These are phyloP conservation scores for Penicillium sp. DNA, from an alignment of 2,329 filamentous ascomycete species.

Conservation along the genomic window DNA sequence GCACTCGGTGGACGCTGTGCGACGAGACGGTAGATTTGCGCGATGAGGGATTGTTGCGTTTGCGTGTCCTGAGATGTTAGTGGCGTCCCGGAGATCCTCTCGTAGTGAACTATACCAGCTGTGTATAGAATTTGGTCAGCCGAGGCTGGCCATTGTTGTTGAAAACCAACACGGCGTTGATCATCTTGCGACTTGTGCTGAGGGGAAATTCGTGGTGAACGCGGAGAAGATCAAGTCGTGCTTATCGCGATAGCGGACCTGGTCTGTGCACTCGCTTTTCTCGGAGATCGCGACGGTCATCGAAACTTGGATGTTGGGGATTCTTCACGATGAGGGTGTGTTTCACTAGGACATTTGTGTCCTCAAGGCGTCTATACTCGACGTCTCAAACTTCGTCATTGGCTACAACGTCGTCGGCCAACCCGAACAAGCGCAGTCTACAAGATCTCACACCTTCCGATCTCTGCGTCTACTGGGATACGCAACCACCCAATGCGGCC, in stretches of 20 bases:
- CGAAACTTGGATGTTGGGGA: not conserved
- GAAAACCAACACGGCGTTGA: constrained; percentile 97
- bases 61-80: constrained; percentile 68
- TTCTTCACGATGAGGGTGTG: constrained; percentile 6
- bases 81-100: constrained; percentile 1
- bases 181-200: constrained; percentile 56
- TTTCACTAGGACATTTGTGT: constrained; percentile 4
- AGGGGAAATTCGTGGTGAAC: not conserved
- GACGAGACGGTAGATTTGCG: constrained; percentile 94
- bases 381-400: constrained; percentile 3
- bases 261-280: constrained; percentile 16
- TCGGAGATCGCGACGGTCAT: not conserved
- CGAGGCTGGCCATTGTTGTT: constrained; percentile 96
- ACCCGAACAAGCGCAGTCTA: constrained; percentile 27
- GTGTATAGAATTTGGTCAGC: constrained; percentile 97
- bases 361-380: constrained; percentile 12
- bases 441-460: constrained; percentile 30
- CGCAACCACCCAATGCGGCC: constrained; percentile 37
- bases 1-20: constrained; percentile 84
- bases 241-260: constrained; percentile 10
- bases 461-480: constrained; percentile 49
- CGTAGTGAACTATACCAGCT: constrained; percentile 58
- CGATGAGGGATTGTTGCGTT: constrained; percentile 93
- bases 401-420: constrained; percentile 7
- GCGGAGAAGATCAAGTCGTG: not conserved